phyloP scores from a whole-genome alignment of 257 asterid genomes.

The Solanum ahanhuiri region DNA sequence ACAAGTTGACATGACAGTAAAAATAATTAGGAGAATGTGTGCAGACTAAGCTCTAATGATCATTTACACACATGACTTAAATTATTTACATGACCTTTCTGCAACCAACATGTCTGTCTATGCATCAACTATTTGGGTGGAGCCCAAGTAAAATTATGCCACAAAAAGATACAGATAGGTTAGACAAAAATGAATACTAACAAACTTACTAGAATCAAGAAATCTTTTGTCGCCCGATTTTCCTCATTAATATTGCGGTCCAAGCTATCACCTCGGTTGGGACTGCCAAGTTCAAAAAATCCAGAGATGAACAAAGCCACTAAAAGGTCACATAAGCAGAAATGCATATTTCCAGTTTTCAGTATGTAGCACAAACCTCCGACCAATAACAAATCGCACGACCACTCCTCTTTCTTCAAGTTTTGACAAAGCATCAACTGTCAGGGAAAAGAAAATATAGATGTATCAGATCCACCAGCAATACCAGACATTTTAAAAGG shows the following conservation, averaged over 20 bases:
- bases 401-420: slow-evolving; percentile 77
- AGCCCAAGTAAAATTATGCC: neutral
- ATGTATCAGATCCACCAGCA: neutral
- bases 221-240: slow-evolving; percentile 49
- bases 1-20: neutral
- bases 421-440: slow-evolving; percentile 57
- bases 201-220: slow-evolving; percentile 73
- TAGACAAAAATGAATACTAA: neutral
- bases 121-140: neutral
- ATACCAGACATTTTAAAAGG: neutral
- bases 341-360: neutral
- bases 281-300: slow-evolving; percentile 41
- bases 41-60: neutral
- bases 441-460: slow-evolving; percentile 9
- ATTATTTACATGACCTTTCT: neutral
- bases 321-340: neutral
- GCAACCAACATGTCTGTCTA: neutral
- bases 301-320: neutral
- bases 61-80: neutral
- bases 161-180: neutral
- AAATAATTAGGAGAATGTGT: neutral
- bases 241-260: slow-evolving; percentile 82
- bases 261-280: slow-evolving; percentile 93
- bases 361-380: slow-evolving; percentile 45
- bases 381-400: slow-evolving; percentile 70